Evolutionary conservation across 352 stramenopile species (phyloP), one percentile per base, ranked within the genome.

Genomic region (Phytophthora podocarpi): DNA sequence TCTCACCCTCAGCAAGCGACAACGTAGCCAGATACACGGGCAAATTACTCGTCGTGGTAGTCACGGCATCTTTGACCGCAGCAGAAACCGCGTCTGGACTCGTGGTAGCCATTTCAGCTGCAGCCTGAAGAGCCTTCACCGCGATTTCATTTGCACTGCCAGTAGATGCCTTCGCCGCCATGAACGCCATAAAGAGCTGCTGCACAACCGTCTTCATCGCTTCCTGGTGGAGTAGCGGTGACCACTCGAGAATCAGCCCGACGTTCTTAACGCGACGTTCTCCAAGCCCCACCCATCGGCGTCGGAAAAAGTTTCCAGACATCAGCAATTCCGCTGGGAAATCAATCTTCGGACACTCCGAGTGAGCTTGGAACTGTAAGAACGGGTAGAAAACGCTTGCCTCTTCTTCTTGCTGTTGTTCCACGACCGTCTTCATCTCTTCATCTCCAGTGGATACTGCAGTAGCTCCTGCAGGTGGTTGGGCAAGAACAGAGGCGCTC

Each of bases 1-100:
- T 98, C 73, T 99, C 97, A 6, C 96, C 97, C 72, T 99, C 97
- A 11, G 95, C 93, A 37, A 99, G 81, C 10, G 96, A 99, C 35
- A 99, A 72, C 2, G 92, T 96, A 30, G 98, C 96, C 43, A 99
- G 90, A 64, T 93, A 98, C 20, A 92, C 82, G 0, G 86, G 80
- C 31, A 80, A 64, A 0, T 58, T 62, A 20, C 72, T 71, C 1
- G 75, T 75, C 12, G 71, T 43, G 10, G 34, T 31, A 18, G 67
- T 35, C 7, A 91, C 84, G 2, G 81, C 76, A 39, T 59, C 50
- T 36, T 85, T 86, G 4, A 93, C 36, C 4, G 56, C 50, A 21
- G 43, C 18, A 37, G 68, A 54, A 51, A 76, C 48, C 4, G 18
- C 34, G 18, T 76, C 49, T 28, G 59, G 64, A 42, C 49, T 76